Evolutionary conservation across 1,284 basidiomycete genomes (phyloP), one percentile per base, ranked within the genome.

Genomic region (Microbotryomycetes sp.): DNA sequence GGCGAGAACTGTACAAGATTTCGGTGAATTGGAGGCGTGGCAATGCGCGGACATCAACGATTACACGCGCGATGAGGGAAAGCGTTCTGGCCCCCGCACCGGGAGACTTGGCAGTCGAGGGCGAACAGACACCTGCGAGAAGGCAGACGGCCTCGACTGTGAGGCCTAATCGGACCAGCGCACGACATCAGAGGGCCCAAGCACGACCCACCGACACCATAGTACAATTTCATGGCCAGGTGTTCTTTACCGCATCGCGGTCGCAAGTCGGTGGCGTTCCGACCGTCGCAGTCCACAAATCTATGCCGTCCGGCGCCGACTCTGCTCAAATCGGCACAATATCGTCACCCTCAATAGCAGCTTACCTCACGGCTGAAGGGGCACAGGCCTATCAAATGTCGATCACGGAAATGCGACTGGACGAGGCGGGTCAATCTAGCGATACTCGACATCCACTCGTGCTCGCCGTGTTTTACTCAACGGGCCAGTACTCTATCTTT

Each of bases 401-500:
- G 3, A 58, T 69, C 48, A 66, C 67, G 21, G 69, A 70, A 24
- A 29, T 71, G 15, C 55, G 63, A 9, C 56, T 71, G 13, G 68
- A 69, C 57, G 68, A 62, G 28, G 46, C 54, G 4, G 27, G 41
- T 5, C n/a, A 18, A 18, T 13, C 15, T 15, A 15, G 5, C 31
- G 1, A 9, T 5, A 11, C 2, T 52, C 18, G 18, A 0, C 13
- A 18, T 3, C n/a, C 30, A n/a, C 46, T 57, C 9, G 65, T 61
- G 3, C 46, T 74, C 28, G 58, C 69, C 48, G 62, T 74, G 4
- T 69, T 71, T 53, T 73, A 70, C 56, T 69, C 70, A 9, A 71
- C 66, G 4, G 73, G 73, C 0, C 69, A 73, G 52, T 65, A 70
- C 52, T 62, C 70, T 27, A 27, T 75, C 28, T 73, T 75, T 47